Evolutionary conservation across 495 filamentous ascomycete species (phyloP).

Genomic region (Penicillium lividum): DNA sequence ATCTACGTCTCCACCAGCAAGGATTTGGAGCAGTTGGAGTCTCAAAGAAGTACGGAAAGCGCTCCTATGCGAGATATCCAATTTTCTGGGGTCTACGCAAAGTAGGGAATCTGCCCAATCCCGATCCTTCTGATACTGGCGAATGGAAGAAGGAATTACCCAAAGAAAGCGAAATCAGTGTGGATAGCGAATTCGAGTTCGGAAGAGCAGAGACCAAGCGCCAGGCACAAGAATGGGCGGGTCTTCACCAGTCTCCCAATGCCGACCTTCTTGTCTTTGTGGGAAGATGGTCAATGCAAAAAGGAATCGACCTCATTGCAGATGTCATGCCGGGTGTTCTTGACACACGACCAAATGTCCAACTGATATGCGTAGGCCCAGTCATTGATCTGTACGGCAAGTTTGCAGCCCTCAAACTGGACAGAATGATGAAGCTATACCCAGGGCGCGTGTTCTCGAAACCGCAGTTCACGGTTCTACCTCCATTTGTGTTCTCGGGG

Average conservation of each 20-base stretch:
- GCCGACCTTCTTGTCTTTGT: slow-evolving; percentile 80
- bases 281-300: slow-evolving; percentile 78
- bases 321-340: slow-evolving; percentile 73
- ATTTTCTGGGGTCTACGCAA: slow-evolving; percentile 76
- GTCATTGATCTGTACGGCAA: slow-evolving; percentile 79
- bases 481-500: slow-evolving; percentile 74
- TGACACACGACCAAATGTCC: slow-evolving; percentile 65
- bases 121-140: slow-evolving; percentile 72
- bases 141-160: slow-evolving; percentile 62
- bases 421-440: slow-evolving; percentile 70
- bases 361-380: slow-evolving; percentile 71
- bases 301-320: slow-evolving; percentile 76
- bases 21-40: slow-evolving; percentile 77
- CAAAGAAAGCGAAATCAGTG: slow-evolving; percentile 51
- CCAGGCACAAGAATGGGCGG: slow-evolving; percentile 79
- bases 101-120: slow-evolving; percentile 72
- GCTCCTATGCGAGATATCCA: slow-evolving; percentile 72
- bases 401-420: slow-evolving; percentile 74
- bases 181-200: slow-evolving; percentile 61
- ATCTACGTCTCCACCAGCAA: slow-evolving; percentile 72
- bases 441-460: slow-evolving; percentile 76
- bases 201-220: slow-evolving; percentile 57
- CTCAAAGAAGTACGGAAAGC: slow-evolving; percentile 73
- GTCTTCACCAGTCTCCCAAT: slow-evolving; percentile 61
- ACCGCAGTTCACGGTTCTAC: slow-evolving; percentile 74